Base-by-base conservation (phyloP, 495 filamentous ascomycete species). In the Tetracladium setigerum region DNA sequence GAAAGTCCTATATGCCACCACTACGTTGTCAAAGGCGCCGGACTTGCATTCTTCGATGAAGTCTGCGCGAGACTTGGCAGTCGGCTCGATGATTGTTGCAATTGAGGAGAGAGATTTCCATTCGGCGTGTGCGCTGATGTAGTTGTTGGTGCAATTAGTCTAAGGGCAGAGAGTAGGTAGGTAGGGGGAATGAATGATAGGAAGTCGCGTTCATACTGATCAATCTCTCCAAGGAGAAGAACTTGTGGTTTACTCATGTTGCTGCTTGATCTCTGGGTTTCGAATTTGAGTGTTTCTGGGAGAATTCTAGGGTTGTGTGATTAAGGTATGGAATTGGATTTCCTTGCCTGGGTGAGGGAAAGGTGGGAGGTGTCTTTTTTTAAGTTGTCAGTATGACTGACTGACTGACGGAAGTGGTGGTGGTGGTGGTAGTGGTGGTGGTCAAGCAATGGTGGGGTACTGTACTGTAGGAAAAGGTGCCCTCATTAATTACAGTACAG, bases 1-100 rank as follows among this genome's bases (percentile, higher is more conserved):
- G 57, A 95, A 89, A 17, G 87, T 95, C 10, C 91, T 78, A 67
- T 89, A 95, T 37, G 75, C 73, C 10, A 75, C 85, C 14, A 78
- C 59, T 15, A 85, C 77, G 30, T 74, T 82, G 53, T 85, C 73
- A 42, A 92, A 74, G 16, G 76, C 72, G 18, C 87, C 87, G 24
- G 76, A 72, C 30, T 66, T 66, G 56, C 81, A 85, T 69, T 95
- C 86, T 38, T 79, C 57, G 27, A 95, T 62, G 62, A 97, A 95
- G 14, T 83, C 76, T 33, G 62, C 59, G 54, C 58, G 46, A 14
- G 52, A 83, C 11, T 55, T 66, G n/a, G 71, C 59, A 52, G 60
- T 62, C 11, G 76, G 74, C 45, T 65, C 59, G 33, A 80, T 57
- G 18, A 79, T 54, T 4, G 69, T 71, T 47, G 74, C 77, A 41